These are phyloP conservation scores for Diaporthe citrichinensis DNA, from an alignment of 2,329 filamentous ascomycete genomes.

Conservation along the genomic window DNA sequence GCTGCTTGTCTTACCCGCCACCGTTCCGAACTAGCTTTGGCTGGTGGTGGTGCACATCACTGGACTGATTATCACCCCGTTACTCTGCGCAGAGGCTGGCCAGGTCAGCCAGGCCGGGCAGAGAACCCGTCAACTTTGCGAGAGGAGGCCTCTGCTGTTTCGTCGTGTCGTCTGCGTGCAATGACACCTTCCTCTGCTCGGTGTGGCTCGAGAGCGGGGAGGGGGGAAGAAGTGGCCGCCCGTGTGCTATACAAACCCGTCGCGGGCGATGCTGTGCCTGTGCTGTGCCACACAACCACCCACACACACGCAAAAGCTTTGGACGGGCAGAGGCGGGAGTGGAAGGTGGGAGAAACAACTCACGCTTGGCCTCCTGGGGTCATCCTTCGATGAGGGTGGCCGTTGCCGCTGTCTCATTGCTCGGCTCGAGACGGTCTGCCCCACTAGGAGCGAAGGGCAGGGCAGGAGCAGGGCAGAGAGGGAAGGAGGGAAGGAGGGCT, in stretches of 20 bases:
- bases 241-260: conserved; percentile 33
- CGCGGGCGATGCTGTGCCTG: conserved; percentile 17
- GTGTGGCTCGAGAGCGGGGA: background rate
- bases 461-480: background rate
- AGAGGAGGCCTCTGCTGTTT: conserved; percentile 23
- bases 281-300: conserved; percentile 25
- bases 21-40: background rate
- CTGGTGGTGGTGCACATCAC: background rate
- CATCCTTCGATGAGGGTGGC: conserved; percentile 31
- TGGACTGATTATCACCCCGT: background rate
- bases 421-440: conserved; percentile 25
- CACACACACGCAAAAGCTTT: background rate
- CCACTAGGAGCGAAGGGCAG: conserved; percentile 6
- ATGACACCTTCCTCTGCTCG: background rate
- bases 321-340: background rate
- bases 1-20: conserved; percentile 14
- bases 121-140: background rate
- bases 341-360: conserved; percentile 17
- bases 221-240: background rate
- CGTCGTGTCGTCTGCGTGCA: conserved; percentile 10
- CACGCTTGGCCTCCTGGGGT: conserved; percentile 29
- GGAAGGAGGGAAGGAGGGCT: background rate
- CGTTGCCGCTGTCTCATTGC: conserved; percentile 28
- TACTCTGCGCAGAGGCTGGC: background rate
- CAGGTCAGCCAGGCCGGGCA: conserved; percentile 8